Percentiles rank a stretch among this genome's conserved stretches.
Conservation (phyloP, 2,329 filamentous ascomycete species). For the Colletotrichum godetiae region DNA sequence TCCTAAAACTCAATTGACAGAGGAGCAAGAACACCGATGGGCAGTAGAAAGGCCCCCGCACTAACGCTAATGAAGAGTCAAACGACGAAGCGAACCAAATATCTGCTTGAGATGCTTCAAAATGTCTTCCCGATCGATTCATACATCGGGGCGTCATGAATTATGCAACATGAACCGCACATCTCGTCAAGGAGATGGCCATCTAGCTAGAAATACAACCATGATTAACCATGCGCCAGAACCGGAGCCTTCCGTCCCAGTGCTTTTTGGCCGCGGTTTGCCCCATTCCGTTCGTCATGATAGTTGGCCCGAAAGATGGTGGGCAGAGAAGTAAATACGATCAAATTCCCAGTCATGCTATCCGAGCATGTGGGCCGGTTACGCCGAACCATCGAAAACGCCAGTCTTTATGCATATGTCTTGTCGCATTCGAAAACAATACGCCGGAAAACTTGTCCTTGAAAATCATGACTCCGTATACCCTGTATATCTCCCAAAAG, state of each 20-base stretch:
- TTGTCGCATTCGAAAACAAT: constrained; percentile 14
- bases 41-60: neutral
- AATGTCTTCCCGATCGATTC: constrained; percentile 14
- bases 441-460: constrained; percentile 8
- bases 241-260: neutral
- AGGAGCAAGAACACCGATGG: neutral
- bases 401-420: constrained; percentile 32
- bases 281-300: constrained; percentile 7
- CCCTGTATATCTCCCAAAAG: neutral
- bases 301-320: neutral
- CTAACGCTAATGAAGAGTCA: neutral
- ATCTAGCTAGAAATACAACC: constrained; percentile 34
- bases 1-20: neutral
- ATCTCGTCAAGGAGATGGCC: constrained; percentile 5
- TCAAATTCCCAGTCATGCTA: constrained; percentile 3
- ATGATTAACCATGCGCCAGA: constrained; percentile 4
- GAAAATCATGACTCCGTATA: constrained; percentile 15
- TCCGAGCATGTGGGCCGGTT: neutral
- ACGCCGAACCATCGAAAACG: constrained; percentile 21
- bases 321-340: neutral
- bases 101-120: neutral
- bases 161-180: constrained; percentile 11
- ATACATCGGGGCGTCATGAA: constrained; percentile 21
- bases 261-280: constrained; percentile 8
- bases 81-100: neutral